Percentiles rank a stretch among this genome's conserved stretches.
phyloP scores from a whole-genome alignment of 805 yeast genomes.

The Helenozyma rhizophorensis region DNA sequence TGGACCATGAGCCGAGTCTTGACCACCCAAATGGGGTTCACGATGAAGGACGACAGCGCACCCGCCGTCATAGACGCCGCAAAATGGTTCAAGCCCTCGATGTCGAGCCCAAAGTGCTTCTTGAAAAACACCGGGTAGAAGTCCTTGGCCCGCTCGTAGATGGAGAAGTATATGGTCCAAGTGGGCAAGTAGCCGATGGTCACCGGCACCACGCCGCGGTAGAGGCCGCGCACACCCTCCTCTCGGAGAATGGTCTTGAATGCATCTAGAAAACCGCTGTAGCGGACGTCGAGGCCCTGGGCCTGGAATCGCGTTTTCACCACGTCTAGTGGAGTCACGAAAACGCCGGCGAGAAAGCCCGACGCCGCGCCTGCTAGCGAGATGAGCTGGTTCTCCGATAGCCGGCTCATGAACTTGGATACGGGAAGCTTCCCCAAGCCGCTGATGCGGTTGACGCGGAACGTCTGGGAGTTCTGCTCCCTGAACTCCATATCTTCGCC shows the following conservation, averaged over 20 bases:
- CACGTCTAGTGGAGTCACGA: slow-evolving; percentile 94
- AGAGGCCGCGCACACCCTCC: slow-evolving; percentile 81
- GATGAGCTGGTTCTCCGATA: slow-evolving; percentile 52
- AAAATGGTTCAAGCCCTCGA: slow-evolving; percentile 37
- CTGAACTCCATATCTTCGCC: slow-evolving; percentile 37
- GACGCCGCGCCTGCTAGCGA: slow-evolving; percentile 92
- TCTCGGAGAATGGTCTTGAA: slow-evolving; percentile 61
- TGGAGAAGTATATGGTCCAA: slow-evolving; percentile 93
- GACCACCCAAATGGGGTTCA: slow-evolving; percentile 97
- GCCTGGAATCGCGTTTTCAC: slow-evolving; percentile 94
- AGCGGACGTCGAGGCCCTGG: slow-evolving; percentile 56
- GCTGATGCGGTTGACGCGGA: slow-evolving; percentile 21
- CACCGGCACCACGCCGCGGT: slow-evolving; percentile 90
- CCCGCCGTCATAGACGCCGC: slow-evolving; percentile 84
- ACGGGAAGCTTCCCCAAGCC: slow-evolving; percentile 14
- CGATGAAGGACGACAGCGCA: slow-evolving; percentile 71
- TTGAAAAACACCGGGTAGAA: slow-evolving; percentile 43
- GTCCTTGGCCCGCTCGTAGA: slow-evolving; percentile 75
- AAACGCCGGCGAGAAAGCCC: slow-evolving; percentile 83
- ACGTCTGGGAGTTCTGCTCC: slow-evolving; percentile 15
- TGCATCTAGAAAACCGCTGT: slow-evolving; percentile 61
- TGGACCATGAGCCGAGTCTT: slow-evolving; percentile 93
- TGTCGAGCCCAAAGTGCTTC: slow-evolving; percentile 18
- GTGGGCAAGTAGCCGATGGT: slow-evolving; percentile 93
- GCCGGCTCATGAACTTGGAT: slow-evolving; percentile 18